Conservation (phyloP, 805 yeast species). For the Candida sphagnicola region DNA sequence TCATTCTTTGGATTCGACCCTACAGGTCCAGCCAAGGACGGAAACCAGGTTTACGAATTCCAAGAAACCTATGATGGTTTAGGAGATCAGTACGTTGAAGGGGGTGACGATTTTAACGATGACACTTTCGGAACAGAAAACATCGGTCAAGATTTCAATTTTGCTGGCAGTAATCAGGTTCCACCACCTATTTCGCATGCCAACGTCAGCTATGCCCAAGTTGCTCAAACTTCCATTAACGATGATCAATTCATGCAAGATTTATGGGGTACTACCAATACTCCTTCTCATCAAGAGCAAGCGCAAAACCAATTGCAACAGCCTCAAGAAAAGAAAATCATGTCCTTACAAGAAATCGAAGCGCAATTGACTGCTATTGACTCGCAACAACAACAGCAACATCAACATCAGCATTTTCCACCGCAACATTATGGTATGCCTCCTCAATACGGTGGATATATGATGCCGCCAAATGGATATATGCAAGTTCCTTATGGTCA, state of each 20-base stretch:
- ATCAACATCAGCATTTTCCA: slow-evolving; percentile 22
- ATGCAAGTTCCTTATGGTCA: slow-evolving; percentile 35
- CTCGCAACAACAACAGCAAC: slow-evolving; percentile 19
- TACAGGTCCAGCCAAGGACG: slow-evolving; percentile 28
- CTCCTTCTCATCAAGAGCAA: slow-evolving; percentile 26
- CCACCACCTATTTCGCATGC: slow-evolving; percentile 14
- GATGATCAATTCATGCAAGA: slow-evolving; percentile 46
- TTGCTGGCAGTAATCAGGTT: slow-evolving; percentile 33
- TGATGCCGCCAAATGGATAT: slow-evolving; percentile 39
- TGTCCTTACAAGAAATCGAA: slow-evolving; percentile 82
- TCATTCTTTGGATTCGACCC: slow-evolving; percentile 68
- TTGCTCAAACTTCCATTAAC: slow-evolving; percentile 30
- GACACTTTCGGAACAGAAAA: slow-evolving; percentile 69
- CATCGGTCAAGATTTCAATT: slow-evolving; percentile 62
- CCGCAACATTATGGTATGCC: slow-evolving; percentile 32
- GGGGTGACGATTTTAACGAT: slow-evolving; percentile 75
- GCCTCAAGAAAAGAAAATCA: slow-evolving; percentile 39
- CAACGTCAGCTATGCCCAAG: slow-evolving; percentile 38
- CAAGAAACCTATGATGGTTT: slow-evolving; percentile 82
- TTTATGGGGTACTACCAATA: slow-evolving; percentile 38
- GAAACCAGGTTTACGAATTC: slow-evolving; percentile 54
- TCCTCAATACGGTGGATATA: slow-evolving; percentile 33
- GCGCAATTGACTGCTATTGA: slow-evolving; percentile 60
- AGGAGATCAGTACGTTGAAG: slow-evolving; percentile 60
- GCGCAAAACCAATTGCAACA: slow-evolving; percentile 12